Percentiles rank a stretch among this genome's conserved stretches.
phyloP scores from a whole-genome alignment of 2,329 filamentous ascomycete species.

The Bipolaris zeicola region DNA sequence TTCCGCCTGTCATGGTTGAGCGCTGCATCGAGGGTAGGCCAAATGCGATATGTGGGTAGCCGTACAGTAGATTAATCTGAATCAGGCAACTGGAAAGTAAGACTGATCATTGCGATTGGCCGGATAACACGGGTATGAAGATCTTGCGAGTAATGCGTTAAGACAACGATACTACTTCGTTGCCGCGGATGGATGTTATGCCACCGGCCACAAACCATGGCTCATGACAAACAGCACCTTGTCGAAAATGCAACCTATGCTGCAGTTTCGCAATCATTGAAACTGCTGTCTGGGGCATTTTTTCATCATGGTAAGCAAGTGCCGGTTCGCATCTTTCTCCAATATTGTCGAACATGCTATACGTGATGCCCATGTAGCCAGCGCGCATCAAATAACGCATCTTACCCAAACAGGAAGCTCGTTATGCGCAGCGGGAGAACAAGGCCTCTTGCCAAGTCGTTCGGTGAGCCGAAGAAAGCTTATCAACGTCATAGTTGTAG shows the following conservation, averaged over 20 bases:
- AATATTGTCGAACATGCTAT: background rate
- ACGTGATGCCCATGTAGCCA: background rate
- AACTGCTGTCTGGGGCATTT: background rate
- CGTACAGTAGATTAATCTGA: slow-evolving; percentile 16
- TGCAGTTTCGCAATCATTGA: no score
- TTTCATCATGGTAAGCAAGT: background rate
- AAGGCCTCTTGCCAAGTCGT: slow-evolving; percentile 20
- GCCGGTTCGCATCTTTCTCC: background rate
- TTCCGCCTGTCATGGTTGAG: background rate
- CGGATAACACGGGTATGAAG: slow-evolving; percentile 13
- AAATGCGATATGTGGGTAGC: slow-evolving; percentile 2
- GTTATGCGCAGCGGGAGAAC: slow-evolving; percentile 14
- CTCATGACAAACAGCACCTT: background rate
- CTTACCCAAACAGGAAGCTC: slow-evolving; percentile 25
- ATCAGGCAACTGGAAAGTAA: slow-evolving; percentile 20
- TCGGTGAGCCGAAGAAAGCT: slow-evolving; percentile 19
- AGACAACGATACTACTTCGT: slow-evolving; percentile 1
- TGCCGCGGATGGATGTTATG: background rate
- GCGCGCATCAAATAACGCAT: slow-evolving; percentile 3
- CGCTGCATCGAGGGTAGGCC: background rate
- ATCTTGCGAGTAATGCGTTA: slow-evolving; percentile 18
- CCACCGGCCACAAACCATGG: background rate
- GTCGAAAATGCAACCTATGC: background rate
- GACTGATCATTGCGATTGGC: slow-evolving; percentile 14
- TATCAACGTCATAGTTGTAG: slow-evolving; percentile 27